Evolutionary conservation across 495 filamentous ascomycete genomes (phyloP).

Genomic region (Thermothielavioides terrestris): DNA sequence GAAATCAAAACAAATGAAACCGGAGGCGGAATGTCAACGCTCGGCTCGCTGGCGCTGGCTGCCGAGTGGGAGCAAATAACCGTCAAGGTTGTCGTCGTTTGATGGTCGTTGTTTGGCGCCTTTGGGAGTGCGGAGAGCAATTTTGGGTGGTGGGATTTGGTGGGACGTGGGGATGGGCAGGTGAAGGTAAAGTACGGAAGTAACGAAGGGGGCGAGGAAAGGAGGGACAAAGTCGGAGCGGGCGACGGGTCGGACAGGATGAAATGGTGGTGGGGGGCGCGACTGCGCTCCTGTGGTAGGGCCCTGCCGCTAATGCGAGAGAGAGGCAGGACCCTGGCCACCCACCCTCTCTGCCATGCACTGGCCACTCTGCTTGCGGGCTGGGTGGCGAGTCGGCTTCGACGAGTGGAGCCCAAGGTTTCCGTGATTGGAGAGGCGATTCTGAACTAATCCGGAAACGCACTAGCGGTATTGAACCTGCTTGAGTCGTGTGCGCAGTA

Average conservation of each 20-base stretch:
- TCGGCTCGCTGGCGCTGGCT: not conserved
- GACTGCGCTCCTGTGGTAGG: conserved; percentile 29
- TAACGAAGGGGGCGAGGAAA: conserved; percentile 27
- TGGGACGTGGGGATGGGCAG: conserved; percentile 20
- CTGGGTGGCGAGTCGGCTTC: conserved; percentile 26
- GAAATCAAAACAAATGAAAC: not conserved
- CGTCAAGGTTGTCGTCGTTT: conserved; percentile 2
- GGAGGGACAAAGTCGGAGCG: conserved; percentile 30
- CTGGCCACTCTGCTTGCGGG: conserved; percentile 24
- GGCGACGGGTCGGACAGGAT: conserved; percentile 33
- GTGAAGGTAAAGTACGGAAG: conserved; percentile 24
- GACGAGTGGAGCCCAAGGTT: conserved; percentile 11
- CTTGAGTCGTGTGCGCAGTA: too few relatives aligned
- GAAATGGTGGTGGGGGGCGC: conserved; percentile 21
- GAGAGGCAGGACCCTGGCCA: conserved; percentile 31
- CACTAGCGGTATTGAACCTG: conserved; percentile 14
- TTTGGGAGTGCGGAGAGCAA: conserved; percentile 9
- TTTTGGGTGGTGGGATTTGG: conserved; percentile 19
- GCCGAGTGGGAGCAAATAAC: not conserved
- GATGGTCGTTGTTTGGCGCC: conserved; percentile 8
- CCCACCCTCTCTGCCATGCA: conserved; percentile 26
- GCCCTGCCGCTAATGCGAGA: conserved; percentile 29
- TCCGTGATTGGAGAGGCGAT: conserved; percentile 19
- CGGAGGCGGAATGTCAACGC: not conserved
- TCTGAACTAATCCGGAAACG: conserved; percentile 10